phyloP scores from a whole-genome alignment of 192 early-diverging fungal species.

The Backusella macrospora region DNA sequence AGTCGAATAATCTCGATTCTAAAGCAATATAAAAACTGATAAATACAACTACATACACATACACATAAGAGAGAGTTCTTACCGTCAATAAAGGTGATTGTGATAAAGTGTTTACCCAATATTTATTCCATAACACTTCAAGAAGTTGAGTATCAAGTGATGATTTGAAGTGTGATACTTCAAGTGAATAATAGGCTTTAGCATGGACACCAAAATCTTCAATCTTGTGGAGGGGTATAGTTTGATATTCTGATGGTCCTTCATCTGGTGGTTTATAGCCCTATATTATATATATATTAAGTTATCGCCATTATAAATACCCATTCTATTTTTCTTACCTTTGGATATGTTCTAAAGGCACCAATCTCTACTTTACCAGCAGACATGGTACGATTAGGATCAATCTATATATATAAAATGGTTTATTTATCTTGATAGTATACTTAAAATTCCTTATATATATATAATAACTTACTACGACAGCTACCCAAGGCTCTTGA shows the following conservation, averaged over 20 bases:
- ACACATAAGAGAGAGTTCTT: conserved; percentile 29
- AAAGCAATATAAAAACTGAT: conserved; percentile 18
- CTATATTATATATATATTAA: conserved; percentile 34
- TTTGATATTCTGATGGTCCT: conserved; percentile 84
- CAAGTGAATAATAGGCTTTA: conserved; percentile 88
- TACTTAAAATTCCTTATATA: not conserved
- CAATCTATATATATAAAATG: conserved; percentile 61
- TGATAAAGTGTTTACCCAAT: conserved; percentile 96
- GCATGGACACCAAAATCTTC: conserved; percentile 98
- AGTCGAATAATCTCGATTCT: conserved; percentile 83
- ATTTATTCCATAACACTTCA: conserved; percentile 95
- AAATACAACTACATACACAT: not conserved
- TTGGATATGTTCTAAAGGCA: conserved; percentile 97
- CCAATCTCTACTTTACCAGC: conserved; percentile 98
- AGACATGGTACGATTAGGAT: conserved; percentile 96
- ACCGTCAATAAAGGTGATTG: conserved; percentile 88
- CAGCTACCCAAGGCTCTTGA: conserved; percentile 93
- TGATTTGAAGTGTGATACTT: conserved; percentile 93
- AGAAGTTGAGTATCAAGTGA: conserved; percentile 82
- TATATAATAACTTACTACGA: conserved; percentile 70
- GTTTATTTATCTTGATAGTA: not conserved
- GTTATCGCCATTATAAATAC: not conserved
- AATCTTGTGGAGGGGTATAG: conserved; percentile 92
- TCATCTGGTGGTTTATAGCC: conserved; percentile 80
- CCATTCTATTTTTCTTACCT: conserved; percentile 41